phyloP scores from a whole-genome alignment of 495 filamentous ascomycete species.

The Umbilicaria muhlenbergii region DNA sequence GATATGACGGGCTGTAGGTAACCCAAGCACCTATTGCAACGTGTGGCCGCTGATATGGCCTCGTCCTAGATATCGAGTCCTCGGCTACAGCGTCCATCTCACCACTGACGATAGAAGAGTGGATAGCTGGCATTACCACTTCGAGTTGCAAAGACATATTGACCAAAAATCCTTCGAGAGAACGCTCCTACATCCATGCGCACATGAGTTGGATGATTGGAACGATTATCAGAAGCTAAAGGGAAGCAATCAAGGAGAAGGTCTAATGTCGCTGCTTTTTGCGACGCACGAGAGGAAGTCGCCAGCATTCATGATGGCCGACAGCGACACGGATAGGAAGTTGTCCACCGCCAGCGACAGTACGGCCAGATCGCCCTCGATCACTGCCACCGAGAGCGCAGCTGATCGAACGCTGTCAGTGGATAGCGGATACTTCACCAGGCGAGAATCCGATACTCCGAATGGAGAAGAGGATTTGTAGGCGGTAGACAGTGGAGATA shows the following conservation, averaged over 20 bases:
- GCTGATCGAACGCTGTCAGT: not conserved
- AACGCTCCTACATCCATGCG: slow-evolving; percentile 4
- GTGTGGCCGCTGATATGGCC: not conserved
- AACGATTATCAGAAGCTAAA: slow-evolving; percentile 8
- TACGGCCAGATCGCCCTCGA: no score
- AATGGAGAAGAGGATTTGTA: no score
- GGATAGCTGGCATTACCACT: slow-evolving; percentile 5
- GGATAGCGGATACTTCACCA: slow-evolving; percentile 6
- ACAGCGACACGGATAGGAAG: no score
- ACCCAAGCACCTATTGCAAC: not conserved
- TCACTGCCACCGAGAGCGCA: not conserved
- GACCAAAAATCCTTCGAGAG: slow-evolving; percentile 3
- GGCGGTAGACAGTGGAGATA: no score
- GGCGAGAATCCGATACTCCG: not conserved
- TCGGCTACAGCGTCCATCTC: slow-evolving; percentile 4
- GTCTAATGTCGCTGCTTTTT: not conserved
- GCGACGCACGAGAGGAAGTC: not conserved
- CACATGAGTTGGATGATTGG: slow-evolving; percentile 14
- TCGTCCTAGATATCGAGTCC: slow-evolving; percentile 8
- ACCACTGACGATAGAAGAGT: not conserved
- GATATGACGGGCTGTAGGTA: slow-evolving; percentile 14
- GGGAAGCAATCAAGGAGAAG: not conserved
- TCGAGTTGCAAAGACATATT: slow-evolving; percentile 1
- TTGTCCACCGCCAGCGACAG: no score
- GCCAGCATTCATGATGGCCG: not conserved